Percentiles rank a stretch among this genome's conserved stretches.
These are phyloP conservation scores for Chalciporus piperatoides DNA, from an alignment of 1,284 basidiomycete genomes.

Conservation along the genomic window DNA sequence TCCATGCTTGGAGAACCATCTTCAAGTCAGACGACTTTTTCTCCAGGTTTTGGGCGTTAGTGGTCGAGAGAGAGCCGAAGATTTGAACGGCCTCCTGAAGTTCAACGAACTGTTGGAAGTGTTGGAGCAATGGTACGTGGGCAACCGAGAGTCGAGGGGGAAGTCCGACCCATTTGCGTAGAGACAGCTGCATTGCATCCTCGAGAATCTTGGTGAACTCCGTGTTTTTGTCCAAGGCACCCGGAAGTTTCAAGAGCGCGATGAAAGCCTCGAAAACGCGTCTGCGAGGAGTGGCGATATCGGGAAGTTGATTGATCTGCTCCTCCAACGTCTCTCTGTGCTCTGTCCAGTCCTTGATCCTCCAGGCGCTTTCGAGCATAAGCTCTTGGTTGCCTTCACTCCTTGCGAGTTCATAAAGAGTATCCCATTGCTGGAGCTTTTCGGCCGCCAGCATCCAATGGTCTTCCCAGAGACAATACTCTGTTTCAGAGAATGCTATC, in stretches of 20 bases:
- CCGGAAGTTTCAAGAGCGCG: conserved; percentile 70
- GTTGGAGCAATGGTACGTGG: conserved; percentile 92
- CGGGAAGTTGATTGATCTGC: conserved; percentile 78
- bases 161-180: conserved; percentile 94
- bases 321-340: conserved; percentile 81
- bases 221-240: conserved; percentile 63
- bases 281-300: conserved; percentile 88
- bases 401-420: conserved; percentile 88
- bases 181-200: conserved; percentile 94
- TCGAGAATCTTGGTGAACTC: conserved; percentile 89
- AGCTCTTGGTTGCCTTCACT: conserved; percentile 92
- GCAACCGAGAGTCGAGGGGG: conserved; percentile 85
- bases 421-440: conserved; percentile 98
- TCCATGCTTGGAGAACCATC: conserved; percentile 94
- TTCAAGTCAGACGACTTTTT: conserved; percentile 95
- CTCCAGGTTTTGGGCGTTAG: conserved; percentile 88
- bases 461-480: conserved; percentile 99
- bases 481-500: conserved; percentile 91
- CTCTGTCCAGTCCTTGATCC: conserved; percentile 88
- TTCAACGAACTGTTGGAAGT: conserved; percentile 99
- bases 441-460: conserved; percentile 97
- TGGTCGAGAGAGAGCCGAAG: conserved; percentile 86
- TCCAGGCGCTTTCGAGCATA: conserved; percentile 94
- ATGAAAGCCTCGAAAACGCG: conserved; percentile 97
- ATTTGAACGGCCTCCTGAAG: conserved; percentile 95